These are phyloP conservation scores for Mucor saturninus DNA, from an alignment of 371 early-diverging fungal genomes.

Conservation along the genomic window DNA sequence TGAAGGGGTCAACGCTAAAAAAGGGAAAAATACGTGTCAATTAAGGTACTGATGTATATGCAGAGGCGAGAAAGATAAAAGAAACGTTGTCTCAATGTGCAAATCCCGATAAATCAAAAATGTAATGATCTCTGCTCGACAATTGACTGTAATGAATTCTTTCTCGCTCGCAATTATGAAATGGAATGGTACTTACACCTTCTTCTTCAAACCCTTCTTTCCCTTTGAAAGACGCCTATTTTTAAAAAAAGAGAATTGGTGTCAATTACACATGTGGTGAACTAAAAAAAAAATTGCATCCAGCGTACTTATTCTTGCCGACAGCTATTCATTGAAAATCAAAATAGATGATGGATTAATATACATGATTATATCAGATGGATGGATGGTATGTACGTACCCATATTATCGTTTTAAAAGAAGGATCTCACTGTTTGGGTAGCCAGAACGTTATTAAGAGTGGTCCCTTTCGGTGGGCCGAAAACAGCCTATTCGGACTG, in stretches of 20 bases:
- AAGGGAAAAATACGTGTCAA: constrained; percentile 61
- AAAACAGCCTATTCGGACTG: constrained; percentile 1
- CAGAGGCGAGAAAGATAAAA: constrained; percentile 27
- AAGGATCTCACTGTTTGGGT: constrained; percentile 23
- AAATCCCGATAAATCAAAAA: no score
- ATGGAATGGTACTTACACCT: constrained; percentile 74
- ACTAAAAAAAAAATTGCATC: constrained; percentile 3
- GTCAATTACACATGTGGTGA: not conserved
- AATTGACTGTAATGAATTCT: not conserved
- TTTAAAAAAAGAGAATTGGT: constrained; percentile 11
- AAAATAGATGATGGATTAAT: constrained; percentile 12
- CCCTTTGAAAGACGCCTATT: constrained; percentile 85
- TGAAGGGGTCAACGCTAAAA: constrained; percentile 89
- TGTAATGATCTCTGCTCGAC: no score
- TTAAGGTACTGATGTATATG: constrained; percentile 21
- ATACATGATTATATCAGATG: constrained; percentile 3
- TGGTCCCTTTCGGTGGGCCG: not conserved
- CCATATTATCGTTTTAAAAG: constrained; percentile 47
- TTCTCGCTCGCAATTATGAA: not conserved
- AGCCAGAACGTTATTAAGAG: constrained; percentile 9
- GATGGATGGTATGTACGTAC: constrained; percentile 42
- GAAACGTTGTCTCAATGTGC: not conserved
- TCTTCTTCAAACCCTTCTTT: constrained; percentile 97
- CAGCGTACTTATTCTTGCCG: constrained; percentile 41
- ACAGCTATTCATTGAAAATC: constrained; percentile 30